Percentiles rank a stretch among this genome's conserved stretches.
These are phyloP conservation scores for Pelargonium citronellum DNA, from an alignment of 441 rosid species.

Conservation along the genomic window DNA sequence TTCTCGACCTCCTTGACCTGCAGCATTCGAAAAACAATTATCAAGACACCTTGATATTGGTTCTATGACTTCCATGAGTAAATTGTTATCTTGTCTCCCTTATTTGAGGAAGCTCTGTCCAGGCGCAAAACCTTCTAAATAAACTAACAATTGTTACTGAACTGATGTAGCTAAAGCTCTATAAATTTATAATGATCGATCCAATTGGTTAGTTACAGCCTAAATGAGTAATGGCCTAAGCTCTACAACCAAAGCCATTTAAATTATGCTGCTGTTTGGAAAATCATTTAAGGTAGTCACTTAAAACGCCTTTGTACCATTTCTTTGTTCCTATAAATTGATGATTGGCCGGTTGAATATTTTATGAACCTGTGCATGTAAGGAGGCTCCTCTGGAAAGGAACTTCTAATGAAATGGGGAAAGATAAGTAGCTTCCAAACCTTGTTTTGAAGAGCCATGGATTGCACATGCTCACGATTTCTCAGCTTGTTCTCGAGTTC, in stretches of 20 bases:
- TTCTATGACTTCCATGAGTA: background rate
- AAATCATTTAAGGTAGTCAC: no score
- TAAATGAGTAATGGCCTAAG: no score
- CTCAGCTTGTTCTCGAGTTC: constrained; percentile 25
- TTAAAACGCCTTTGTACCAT: no score
- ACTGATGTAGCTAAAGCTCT: no score
- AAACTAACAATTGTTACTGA: no score
- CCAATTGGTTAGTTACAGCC: no score
- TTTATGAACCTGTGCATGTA: no score
- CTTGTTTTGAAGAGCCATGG: constrained; percentile 28
- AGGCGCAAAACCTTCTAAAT: no score
- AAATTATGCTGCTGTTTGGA: background rate
- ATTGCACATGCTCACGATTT: constrained; percentile 20
- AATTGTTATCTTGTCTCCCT: background rate
- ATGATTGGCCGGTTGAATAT: no score
- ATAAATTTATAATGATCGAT: no score
- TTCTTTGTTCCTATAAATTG: no score
- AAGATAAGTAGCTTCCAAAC: constrained; percentile 15
- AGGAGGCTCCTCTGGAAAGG: background rate
- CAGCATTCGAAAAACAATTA: background rate
- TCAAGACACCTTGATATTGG: background rate
- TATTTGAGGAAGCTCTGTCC: background rate
- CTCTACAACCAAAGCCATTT: background rate
- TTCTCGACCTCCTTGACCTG: constrained; percentile 15
- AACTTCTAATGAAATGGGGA: background rate